phyloP scores from a whole-genome alignment of 768 basidiomycete species.

The Mycena olivaceomarginata region DNA sequence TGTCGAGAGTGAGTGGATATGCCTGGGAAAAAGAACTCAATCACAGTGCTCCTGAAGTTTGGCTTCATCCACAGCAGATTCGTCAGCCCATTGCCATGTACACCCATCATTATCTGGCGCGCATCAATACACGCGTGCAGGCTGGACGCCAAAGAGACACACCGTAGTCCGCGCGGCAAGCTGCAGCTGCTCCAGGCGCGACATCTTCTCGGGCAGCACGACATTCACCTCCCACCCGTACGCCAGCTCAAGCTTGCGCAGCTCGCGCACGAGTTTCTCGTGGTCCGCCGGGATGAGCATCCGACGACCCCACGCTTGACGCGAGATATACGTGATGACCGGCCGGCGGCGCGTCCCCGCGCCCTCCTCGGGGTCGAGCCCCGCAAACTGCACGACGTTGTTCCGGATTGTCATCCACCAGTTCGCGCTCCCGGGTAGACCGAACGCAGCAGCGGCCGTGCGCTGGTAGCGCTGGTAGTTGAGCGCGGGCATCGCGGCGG shows the following conservation, averaged over 20 bases:
- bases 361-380: constrained; percentile 66
- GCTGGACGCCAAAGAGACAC: constrained; percentile 49
- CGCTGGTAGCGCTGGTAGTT: constrained; percentile 84
- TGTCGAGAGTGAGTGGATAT: no score
- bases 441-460: constrained; percentile 85
- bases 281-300: constrained; percentile 88
- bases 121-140: not conserved
- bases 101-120: constrained; percentile 89
- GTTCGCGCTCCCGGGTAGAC: constrained; percentile 81
- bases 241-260: constrained; percentile 79
- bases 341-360: constrained; percentile 71
- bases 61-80: constrained; percentile 96
- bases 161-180: constrained; percentile 93
- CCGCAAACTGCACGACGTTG: constrained; percentile 84
- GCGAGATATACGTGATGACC: constrained; percentile 95
- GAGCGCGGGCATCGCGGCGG: constrained; percentile 85
- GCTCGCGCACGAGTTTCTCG: constrained; percentile 83
- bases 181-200: constrained; percentile 87
- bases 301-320: constrained; percentile 92
- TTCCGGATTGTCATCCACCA: constrained; percentile 92
- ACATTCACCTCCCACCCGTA: constrained; percentile 94
- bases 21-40: constrained; percentile 92
- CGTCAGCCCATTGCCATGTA: constrained; percentile 95
- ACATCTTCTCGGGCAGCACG: constrained; percentile 89
- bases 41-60: constrained; percentile 87